phyloP scores from a whole-genome alignment of 257 asterid species.

The Solanum chmielewskii region DNA sequence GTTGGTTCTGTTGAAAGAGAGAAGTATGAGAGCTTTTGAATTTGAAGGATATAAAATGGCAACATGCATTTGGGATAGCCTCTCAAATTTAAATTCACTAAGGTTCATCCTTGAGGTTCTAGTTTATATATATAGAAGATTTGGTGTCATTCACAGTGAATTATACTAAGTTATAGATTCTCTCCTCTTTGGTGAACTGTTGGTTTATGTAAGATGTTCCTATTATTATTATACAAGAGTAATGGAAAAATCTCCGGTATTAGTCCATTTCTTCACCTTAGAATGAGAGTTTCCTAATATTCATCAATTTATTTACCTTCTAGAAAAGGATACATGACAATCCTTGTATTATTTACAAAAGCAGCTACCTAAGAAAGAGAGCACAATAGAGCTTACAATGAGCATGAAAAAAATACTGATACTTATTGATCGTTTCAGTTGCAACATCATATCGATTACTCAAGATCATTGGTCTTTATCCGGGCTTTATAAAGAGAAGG shows the following conservation, averaged over 20 bases:
- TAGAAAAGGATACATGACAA: not conserved
- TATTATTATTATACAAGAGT: not conserved
- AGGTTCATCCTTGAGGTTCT: not conserved
- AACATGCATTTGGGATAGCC: not conserved
- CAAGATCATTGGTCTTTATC: not conserved
- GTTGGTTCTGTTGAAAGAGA: not conserved
- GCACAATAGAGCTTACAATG: not conserved
- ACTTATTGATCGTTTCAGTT: not conserved
- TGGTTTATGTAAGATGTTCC: not conserved
- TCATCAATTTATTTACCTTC: not conserved
- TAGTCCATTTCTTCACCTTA: not conserved
- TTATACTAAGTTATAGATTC: not conserved
- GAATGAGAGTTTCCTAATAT: not conserved
- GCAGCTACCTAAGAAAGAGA: not conserved
- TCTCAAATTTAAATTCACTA: not conserved
- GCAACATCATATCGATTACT: not conserved
- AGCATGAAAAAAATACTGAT: not conserved
- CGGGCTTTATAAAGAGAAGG: not conserved
- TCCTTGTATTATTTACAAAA: not conserved
- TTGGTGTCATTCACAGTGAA: not conserved
- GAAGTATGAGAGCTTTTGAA: not conserved
- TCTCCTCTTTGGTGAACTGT: not conserved
- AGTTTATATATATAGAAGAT: not conserved
- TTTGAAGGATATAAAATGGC: not conserved
- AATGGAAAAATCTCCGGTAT: not conserved